Base-by-base conservation (phyloP, 352 stramenopile species). In the Pythium scleroteichum region DNA sequence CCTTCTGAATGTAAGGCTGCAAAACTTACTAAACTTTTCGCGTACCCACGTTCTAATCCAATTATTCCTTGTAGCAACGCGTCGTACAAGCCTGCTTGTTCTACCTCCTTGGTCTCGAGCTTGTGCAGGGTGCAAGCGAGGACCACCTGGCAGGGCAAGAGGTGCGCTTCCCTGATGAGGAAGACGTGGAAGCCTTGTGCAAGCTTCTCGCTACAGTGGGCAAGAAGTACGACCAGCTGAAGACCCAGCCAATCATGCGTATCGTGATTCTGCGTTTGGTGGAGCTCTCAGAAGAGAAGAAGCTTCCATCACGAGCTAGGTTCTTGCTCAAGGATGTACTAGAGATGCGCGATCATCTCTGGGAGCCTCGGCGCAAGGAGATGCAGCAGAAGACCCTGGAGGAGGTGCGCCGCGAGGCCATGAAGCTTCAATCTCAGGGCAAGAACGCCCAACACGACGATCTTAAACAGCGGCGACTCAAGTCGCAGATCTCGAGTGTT, bases 371-470 rank as follows among this genome's bases (percentile, higher is more conserved):
- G 19, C 83, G 87, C 19, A 88, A 92, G 75, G 85, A 94, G 66
- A 69, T 96, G 55, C 87, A 96, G 72, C 82, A 95, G 51, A 91
- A 94, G 53, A 95, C 87, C 2, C 68, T 96, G 29, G 80, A 93
- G 0, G 84, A 96, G 74, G 79, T 96, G 24, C 82, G 87, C 22
- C 77, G 68, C 6, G 87, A 96, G 58, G 87, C 87, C 13, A 78
- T 90, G 56, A 88, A 92, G 58, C 70, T 95, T 8, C 85, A 94
- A 54, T 76, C 82, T 46, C 81, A 90, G 52, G 87, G 87, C 62
- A 94, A 95, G 55, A 95, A 95, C 65, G 87, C 87, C 2, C 87
- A 95, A 62, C 87, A 95, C 64, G 87, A 94, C 51, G 73, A 94
- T 33, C 58, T 95, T 20, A 73, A 72, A 17, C 67, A 85, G 14